Evolutionary conservation across 2,329 filamentous ascomycete genomes (phyloP).

Genomic region (Fusarium lyarnte): DNA sequence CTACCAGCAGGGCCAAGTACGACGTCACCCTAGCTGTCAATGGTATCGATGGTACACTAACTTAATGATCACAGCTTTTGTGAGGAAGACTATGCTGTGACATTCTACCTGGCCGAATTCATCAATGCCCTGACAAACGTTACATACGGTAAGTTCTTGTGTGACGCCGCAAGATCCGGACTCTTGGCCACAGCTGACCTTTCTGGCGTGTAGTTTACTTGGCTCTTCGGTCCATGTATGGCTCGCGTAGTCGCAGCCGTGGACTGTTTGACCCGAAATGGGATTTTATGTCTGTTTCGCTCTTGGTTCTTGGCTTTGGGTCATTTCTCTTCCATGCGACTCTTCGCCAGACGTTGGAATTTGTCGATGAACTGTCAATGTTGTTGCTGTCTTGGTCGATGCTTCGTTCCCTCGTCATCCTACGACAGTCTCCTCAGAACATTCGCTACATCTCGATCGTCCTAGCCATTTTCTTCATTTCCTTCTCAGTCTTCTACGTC

Average conservation of each 20-base stretch:
- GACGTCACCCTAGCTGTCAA: conserved; percentile 5
- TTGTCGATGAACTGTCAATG: conserved; percentile 68
- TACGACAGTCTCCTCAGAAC: conserved; percentile 52
- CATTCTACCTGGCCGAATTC: conserved; percentile 55
- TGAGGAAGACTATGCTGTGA: conserved; percentile 61
- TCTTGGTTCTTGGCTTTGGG: conserved; percentile 53
- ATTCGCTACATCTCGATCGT: conserved; percentile 46
- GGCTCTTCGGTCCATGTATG: conserved; percentile 52
- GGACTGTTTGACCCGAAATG: conserved; percentile 45
- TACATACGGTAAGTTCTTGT: conserved; percentile 52
- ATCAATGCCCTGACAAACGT: conserved; percentile 56
- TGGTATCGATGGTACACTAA: conserved; percentile 17
- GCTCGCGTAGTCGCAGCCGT: conserved; percentile 42
- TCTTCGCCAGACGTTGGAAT: conserved; percentile 54
- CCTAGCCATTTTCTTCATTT: conserved; percentile 53
- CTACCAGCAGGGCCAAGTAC: conserved; percentile 53
- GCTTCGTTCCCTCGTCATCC: conserved; percentile 59
- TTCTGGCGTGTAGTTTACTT: conserved; percentile 50
- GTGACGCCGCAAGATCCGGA: not conserved
- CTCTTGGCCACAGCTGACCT: conserved; percentile 4
- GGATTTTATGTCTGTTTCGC: conserved; percentile 55
- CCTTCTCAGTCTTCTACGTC: conserved; percentile 56
- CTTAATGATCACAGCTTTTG: conserved; percentile 46
- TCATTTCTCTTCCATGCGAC: conserved; percentile 58
- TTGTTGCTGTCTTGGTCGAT: conserved; percentile 62